Conservation (phyloP, 106 monocot genomes). For the Triglochin maritima region DNA sequence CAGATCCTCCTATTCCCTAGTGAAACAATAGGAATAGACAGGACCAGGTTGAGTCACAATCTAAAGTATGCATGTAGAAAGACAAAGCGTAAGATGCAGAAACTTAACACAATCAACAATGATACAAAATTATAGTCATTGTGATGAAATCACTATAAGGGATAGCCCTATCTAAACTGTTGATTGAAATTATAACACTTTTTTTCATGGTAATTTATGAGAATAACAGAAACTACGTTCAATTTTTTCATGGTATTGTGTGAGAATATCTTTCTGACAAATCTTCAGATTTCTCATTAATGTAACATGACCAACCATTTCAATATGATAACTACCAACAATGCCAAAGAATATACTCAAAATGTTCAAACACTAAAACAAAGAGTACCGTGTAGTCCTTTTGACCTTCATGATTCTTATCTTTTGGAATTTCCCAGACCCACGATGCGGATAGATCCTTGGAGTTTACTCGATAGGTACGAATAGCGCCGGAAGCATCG, state of each 20-base stretch:
- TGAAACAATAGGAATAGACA: not conserved
- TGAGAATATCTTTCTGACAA: too few species aligned
- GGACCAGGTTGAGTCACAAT: not conserved
- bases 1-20: slow-evolving; percentile 3
- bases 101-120: too few species aligned
- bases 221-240: too few species aligned
- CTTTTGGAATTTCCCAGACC: slow-evolving; percentile 13
- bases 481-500: slow-evolving; percentile 23
- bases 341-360: too few species aligned
- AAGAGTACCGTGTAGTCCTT: slow-evolving; percentile 8
- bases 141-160: too few species aligned
- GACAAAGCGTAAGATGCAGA: too few species aligned
- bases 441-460: slow-evolving; percentile 26
- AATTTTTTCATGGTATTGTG: too few species aligned
- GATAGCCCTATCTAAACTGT: too few species aligned
- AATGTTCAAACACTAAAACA: not conserved
- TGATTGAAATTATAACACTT: too few species aligned
- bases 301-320: not conserved
- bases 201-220: too few species aligned
- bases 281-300: too few species aligned
- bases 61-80: not conserved
- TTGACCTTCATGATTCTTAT: slow-evolving; percentile 12
- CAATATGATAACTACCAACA: not conserved
- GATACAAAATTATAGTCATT: too few species aligned
- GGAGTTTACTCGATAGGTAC: slow-evolving; percentile 8